phyloP scores from a whole-genome alignment of 2,329 filamentous ascomycete species.

The Xylaria sp. region DNA sequence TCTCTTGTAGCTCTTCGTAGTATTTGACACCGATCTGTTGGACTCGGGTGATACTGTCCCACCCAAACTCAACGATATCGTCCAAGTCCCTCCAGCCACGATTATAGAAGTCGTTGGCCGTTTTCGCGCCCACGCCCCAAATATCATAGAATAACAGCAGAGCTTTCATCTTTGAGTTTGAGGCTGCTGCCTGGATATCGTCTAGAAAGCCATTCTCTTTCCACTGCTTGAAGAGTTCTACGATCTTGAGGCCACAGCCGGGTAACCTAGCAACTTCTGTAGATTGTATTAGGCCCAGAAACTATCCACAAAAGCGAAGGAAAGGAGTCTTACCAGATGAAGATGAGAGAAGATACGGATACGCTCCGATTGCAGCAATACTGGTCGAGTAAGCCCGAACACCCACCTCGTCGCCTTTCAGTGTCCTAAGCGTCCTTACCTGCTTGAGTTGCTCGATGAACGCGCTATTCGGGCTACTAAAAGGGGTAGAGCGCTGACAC shows the following conservation, averaged over 20 bases:
- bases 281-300: slow-evolving; percentile 17
- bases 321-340: slow-evolving; percentile 54
- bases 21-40: slow-evolving; percentile 96
- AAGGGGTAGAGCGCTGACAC: slow-evolving; percentile 80
- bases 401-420: slow-evolving; percentile 81
- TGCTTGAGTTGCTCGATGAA: slow-evolving; percentile 81
- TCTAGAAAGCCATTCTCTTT: slow-evolving; percentile 66
- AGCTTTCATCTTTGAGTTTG: slow-evolving; percentile 70
- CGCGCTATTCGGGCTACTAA: slow-evolving; percentile 73
- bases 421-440: slow-evolving; percentile 75
- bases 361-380: slow-evolving; percentile 85
- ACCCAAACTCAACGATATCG: slow-evolving; percentile 85
- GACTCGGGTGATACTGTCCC: slow-evolving; percentile 76
- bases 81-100: slow-evolving; percentile 85
- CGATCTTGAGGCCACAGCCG: slow-evolving; percentile 84
- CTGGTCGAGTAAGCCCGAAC: slow-evolving; percentile 87
- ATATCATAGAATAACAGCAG: slow-evolving; percentile 82
- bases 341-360: slow-evolving; percentile 66
- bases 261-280: slow-evolving; percentile 70
- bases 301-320: slow-evolving; percentile 51
- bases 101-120: slow-evolving; percentile 82
- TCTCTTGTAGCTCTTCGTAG: slow-evolving; percentile 82
- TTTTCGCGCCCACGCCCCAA: slow-evolving; percentile 89
- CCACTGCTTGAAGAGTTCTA: slow-evolving; percentile 81
- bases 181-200: slow-evolving; percentile 71